A percentile compares a stretch with the other conserved stretches of the same genome.
phyloP scores from a whole-genome alignment of 805 yeast genomes.

The Starmerella gropengiesseri region DNA sequence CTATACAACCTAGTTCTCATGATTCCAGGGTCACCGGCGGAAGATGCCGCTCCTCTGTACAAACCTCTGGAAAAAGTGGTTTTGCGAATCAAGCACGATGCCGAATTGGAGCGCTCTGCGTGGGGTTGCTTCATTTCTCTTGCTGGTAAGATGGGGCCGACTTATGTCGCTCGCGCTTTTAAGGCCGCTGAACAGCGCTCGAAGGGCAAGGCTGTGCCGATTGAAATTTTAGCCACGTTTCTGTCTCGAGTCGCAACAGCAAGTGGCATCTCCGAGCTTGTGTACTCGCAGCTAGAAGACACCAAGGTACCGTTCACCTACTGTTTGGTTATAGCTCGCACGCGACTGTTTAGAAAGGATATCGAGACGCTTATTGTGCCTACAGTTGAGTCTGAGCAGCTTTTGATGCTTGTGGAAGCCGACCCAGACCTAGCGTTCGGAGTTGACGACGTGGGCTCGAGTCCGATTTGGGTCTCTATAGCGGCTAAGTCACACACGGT shows the following conservation, averaged over 20 bases:
- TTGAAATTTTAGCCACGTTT: slow-evolving; percentile 9
- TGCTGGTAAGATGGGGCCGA: slow-evolving; percentile 13
- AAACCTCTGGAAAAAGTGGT: slow-evolving; percentile 16
- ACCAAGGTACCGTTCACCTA: slow-evolving; percentile 8
- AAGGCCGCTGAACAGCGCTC: slow-evolving; percentile 15
- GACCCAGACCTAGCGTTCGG: background rate
- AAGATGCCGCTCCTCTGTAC: slow-evolving; percentile 13
- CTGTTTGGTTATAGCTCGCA: slow-evolving; percentile 6
- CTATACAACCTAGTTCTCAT: slow-evolving; percentile 20
- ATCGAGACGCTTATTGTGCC: slow-evolving; percentile 3
- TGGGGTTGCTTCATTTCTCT: slow-evolving; percentile 26
- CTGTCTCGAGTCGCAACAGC: slow-evolving; percentile 5
- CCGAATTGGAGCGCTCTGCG: slow-evolving; percentile 20
- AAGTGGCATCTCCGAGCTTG: slow-evolving; percentile 2
- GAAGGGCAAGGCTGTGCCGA: slow-evolving; percentile 6
- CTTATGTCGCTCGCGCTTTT: slow-evolving; percentile 4
- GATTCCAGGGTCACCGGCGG: slow-evolving; percentile 11
- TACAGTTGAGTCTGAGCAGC: background rate
- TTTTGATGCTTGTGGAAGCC: slow-evolving; percentile 1
- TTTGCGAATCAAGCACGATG: slow-evolving; percentile 9
- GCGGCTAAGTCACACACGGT: slow-evolving; percentile 15
- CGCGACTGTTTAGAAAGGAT: background rate
- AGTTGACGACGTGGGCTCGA: background rate
- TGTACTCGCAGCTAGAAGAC: slow-evolving; percentile 5
- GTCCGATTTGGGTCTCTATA: slow-evolving; percentile 14